Base-by-base conservation (phyloP, 2,329 filamentous ascomycete species). In the Teratosphaeria gauchensis region DNA sequence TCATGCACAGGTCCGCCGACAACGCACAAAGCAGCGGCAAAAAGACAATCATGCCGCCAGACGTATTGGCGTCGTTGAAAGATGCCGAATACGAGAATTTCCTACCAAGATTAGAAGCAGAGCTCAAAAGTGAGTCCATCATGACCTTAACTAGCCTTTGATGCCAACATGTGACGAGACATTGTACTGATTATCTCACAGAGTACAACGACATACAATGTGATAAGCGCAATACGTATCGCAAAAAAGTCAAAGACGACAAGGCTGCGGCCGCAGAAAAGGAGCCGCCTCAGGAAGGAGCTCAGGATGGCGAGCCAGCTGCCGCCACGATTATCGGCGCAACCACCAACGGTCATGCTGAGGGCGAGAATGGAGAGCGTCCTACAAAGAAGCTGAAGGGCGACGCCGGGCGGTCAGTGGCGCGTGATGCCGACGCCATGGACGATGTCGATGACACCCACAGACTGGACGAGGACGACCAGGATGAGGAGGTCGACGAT, bases 61-160 rank as follows among this genome's bases (percentile, higher is more conserved):
- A 92, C 69, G 87, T 94, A 48, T 85, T 92, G 68, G 84, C 85
- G 55, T 89, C 88, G 0, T 79, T 94, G 53, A 84, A 88, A n/a
- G 86, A 89, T 42, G 82, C 86, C 53, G 89, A 92, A 71, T 89
- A 89, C 62, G 80, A 81, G 54, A 80, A 79, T n/a, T 91, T 92
- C 70, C 77, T 90, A 58, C 82, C 83, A 14, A 79, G 84, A 35
- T 76, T 92, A 33, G 86, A 92, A 72, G 86, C 84, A 5, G 89
- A 92, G 73, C 86, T 91, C 70, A 82, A 83, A 51, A 90, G 87
- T 90, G 71, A 54, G 84, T 78, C 52, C 46, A 4, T 55, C 42
- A 38, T 46, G 46, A 28, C n/a, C 31, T 48, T 16, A 28, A 21
- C 24, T 12, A 35, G 21, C 24, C 19, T 31, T 19, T 14, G 2